These are phyloP conservation scores for Fraxinus americana DNA, from an alignment of 257 asterid genomes.

Conservation along the genomic window DNA sequence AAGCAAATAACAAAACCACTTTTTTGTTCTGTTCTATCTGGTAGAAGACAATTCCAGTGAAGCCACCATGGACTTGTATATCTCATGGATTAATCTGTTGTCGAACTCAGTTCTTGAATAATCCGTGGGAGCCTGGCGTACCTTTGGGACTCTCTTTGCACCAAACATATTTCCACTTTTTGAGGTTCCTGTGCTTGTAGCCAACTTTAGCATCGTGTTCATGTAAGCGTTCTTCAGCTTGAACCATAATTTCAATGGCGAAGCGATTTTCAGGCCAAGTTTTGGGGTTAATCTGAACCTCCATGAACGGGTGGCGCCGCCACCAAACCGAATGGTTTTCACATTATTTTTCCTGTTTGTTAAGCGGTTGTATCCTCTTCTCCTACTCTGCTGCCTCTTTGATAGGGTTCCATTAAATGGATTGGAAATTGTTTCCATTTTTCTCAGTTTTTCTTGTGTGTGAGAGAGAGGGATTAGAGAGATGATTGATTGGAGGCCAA, in stretches of 20 bases:
- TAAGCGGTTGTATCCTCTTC: constrained; percentile 44
- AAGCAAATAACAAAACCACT: neutral
- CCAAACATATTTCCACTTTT: constrained; percentile 29
- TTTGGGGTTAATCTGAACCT: constrained; percentile 44
- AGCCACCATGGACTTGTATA: constrained; percentile 65
- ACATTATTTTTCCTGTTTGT: constrained; percentile 21
- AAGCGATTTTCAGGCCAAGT: constrained; percentile 35
- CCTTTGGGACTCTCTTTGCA: constrained; percentile 40
- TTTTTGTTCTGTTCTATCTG: neutral
- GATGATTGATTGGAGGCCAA: neutral
- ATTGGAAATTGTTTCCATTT: constrained; percentile 34
- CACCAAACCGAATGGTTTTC: constrained; percentile 41
- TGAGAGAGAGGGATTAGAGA: neutral
- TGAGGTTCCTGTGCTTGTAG: constrained; percentile 21
- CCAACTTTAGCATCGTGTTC: constrained; percentile 52
- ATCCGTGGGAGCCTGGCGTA: constrained; percentile 24
- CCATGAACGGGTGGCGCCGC: constrained; percentile 37
- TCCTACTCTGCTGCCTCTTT: constrained; percentile 34
- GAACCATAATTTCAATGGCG: constrained; percentile 51
- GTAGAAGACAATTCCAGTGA: constrained; percentile 49
- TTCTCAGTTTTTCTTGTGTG: neutral
- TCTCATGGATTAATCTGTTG: constrained; percentile 66
- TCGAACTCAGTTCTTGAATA: constrained; percentile 54
- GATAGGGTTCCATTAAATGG: constrained; percentile 11
- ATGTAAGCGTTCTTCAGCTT: constrained; percentile 46